Percentiles rank a stretch among this genome's conserved stretches.
These are phyloP conservation scores for Candida broadrunensis DNA, from an alignment of 805 yeast genomes.

Conservation along the genomic window DNA sequence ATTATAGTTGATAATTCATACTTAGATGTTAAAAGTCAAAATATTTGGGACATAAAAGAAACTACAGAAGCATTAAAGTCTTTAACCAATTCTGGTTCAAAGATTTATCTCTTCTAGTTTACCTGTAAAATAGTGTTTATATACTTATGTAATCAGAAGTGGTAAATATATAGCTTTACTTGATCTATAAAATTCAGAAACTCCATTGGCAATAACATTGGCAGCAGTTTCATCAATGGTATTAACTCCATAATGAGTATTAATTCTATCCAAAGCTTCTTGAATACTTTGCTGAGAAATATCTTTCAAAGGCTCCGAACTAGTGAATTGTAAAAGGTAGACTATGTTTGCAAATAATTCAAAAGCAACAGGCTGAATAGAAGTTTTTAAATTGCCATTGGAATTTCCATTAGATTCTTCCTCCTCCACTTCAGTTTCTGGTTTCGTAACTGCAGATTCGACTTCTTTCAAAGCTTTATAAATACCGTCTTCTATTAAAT, in stretches of 20 bases:
- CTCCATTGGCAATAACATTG: conserved; percentile 10
- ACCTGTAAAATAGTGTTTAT: conserved; percentile 1
- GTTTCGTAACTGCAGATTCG: not conserved
- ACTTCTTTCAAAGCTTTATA: not conserved
- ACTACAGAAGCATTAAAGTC: conserved; percentile 38
- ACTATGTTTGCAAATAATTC: conserved; percentile 17
- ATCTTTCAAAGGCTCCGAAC: not conserved
- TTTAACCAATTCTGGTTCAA: conserved; percentile 41
- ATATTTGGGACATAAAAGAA: conserved; percentile 57
- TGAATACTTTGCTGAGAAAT: not conserved
- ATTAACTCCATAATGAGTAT: not conserved
- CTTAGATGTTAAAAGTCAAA: conserved; percentile 58
- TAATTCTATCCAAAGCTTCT: not conserved
- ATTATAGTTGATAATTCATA: conserved; percentile 60
- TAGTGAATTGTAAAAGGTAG: conserved; percentile 17
- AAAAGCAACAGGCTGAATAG: not conserved
- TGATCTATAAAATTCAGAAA: conserved; percentile 26
- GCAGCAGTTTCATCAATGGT: conserved; percentile 5
- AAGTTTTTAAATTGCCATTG: too few species aligned
- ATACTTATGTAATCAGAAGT: conserved; percentile 12
- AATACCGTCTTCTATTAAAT: conserved; percentile 8
- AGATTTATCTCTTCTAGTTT: conserved; percentile 46
- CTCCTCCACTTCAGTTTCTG: not conserved
- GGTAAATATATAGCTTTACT: conserved; percentile 23
- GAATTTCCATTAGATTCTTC: not conserved